Percentiles rank a stretch among this genome's conserved stretches.
Conservation (phyloP, 352 stramenopile genomes). For the Globisporangium echinulatum region DNA sequence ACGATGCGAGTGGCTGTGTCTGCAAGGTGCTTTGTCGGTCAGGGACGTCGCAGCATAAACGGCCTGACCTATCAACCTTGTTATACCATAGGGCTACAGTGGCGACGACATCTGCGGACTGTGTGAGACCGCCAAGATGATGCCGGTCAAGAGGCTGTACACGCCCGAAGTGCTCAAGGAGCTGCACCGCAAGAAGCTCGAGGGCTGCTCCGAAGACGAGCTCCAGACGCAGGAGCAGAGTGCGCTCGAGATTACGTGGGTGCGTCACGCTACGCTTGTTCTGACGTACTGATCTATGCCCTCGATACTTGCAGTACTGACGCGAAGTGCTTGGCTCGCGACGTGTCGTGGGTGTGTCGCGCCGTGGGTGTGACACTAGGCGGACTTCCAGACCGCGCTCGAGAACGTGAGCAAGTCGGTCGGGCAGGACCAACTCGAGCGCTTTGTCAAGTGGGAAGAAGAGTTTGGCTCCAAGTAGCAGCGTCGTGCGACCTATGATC, state of each 20-base stretch:
- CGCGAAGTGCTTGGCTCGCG: no score
- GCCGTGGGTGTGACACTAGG: constrained; percentile 6
- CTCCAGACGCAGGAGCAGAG: constrained; percentile 53
- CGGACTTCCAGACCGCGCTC: constrained; percentile 60
- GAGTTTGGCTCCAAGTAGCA: constrained; percentile 79
- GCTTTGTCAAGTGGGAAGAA: constrained; percentile 71
- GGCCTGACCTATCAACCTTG: no score
- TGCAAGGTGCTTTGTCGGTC: no score
- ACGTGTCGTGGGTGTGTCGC: no score
- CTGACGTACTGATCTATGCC: no score
- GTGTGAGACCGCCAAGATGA: constrained; percentile 71
- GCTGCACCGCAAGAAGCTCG: constrained; percentile 45
- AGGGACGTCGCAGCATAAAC: no score
- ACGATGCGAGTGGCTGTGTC: constrained; percentile 9
- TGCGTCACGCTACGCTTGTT: constrained; percentile 3
- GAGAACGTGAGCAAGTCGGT: constrained; percentile 83
- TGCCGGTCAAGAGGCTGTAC: constrained; percentile 77
- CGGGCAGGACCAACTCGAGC: constrained; percentile 61
- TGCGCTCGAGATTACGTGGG: constrained; percentile 45
- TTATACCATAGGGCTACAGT: constrained; percentile 31
- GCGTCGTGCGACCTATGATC: no score
- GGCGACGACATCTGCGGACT: constrained; percentile 53
- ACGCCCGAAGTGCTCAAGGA: constrained; percentile 60
- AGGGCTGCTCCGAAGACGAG: constrained; percentile 46
- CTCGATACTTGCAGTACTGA: no score